Percentiles rank a stretch among this genome's conserved stretches.
Conservation (phyloP, 192 early-diverging fungal genomes). For the Jimgerdemannia lactiflua region DNA sequence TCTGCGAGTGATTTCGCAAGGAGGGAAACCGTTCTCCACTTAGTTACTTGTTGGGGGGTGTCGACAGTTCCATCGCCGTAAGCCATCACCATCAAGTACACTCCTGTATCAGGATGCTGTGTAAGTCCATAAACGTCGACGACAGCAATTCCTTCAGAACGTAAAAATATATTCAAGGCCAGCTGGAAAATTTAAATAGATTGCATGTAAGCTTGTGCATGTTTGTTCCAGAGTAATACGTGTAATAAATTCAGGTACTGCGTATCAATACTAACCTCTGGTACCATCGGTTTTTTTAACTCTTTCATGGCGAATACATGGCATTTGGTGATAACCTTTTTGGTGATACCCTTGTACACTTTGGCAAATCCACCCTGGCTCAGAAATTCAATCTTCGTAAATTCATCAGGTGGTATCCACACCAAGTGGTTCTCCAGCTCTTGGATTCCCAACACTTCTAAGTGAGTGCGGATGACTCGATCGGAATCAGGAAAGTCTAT, state of each 20-base stretch:
- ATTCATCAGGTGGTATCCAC: neutral
- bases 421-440: neutral
- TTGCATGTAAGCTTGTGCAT: neutral
- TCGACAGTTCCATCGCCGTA: neutral
- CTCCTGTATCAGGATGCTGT: neutral
- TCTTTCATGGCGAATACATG: neutral
- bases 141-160: neutral
- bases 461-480: neutral
- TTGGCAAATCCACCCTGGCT: neutral
- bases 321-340: neutral
- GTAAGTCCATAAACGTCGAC: neutral
- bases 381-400: neutral
- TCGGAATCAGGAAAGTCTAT: neutral
- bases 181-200: neutral
- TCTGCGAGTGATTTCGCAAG: neutral
- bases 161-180: neutral
- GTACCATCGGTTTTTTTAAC: neutral
- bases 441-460: neutral
- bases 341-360: neutral
- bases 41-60: neutral
- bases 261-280: neutral
- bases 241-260: neutral
- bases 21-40: neutral
- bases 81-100: neutral
- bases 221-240: neutral